Base-by-base conservation (phyloP, 2,329 filamentous ascomycete genomes). In the Tothia fuscella region DNA sequence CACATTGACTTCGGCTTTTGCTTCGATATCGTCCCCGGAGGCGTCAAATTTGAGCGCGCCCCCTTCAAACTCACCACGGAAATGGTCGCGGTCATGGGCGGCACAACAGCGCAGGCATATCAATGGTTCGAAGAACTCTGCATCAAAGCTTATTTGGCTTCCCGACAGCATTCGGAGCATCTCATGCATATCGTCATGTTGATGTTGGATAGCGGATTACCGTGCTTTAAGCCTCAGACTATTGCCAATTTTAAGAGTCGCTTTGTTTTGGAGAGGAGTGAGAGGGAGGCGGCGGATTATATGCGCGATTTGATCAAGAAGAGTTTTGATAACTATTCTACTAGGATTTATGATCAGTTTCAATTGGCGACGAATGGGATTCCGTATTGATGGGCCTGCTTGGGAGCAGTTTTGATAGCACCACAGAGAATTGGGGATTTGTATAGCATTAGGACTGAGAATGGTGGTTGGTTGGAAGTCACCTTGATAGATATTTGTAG, bases 1-100 rank as follows among this genome's bases (percentile, higher is more conserved):
- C 91, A 98, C 66, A 96, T 98, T 51, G 91, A 98, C 60, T 98
- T 98, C 56, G 91, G 91, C 7, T 99, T 98, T 73, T 96, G 89
- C 66, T 98, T 99, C 64, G 93, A 98, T 56, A 96, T 98, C 52
- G 91, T 88, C 1, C 91, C 91, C 0, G 91, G 91, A 36, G 91
- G 93, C 46, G 87, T 98, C 55, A 89, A 88, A 52, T 99, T 99
- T 57, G 91, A 99, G 68, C 82, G 91, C 19, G 91, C 91, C 0
- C 91, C 91, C 0, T 99, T 99, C 72, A 99, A 99, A 65, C 76
- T 99, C 42, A 98, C 91, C 1, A 75, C 78, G 6, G 91, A 99
- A 60, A 98, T 98, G 93, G 74, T 98, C 46, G 85, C 88, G n/a
- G 91, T 99, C 52, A 96, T 99, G 89, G 89, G 91, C 41, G 88